Evolutionary conservation across 108 stramenopile genomes (phyloP).

Genomic region (Cafeteria roenbergensis): DNA sequence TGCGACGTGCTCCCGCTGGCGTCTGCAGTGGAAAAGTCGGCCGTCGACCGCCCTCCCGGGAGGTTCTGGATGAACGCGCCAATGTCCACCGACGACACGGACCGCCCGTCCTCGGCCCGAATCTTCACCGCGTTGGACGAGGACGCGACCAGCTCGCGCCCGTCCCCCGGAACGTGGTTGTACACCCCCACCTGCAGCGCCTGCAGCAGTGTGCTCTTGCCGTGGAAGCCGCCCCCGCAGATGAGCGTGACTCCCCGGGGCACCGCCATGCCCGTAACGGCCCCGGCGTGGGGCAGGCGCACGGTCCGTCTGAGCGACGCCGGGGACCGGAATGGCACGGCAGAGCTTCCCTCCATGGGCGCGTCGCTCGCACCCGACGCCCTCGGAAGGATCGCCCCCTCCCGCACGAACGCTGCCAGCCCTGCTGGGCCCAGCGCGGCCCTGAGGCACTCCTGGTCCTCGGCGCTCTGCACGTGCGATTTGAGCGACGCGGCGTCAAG

Average conservation of each 20-base stretch:
- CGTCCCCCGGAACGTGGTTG: slow-evolving; percentile 84
- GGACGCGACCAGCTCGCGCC: slow-evolving; percentile 75
- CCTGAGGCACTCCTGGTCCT: slow-evolving; percentile 69
- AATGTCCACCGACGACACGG: slow-evolving; percentile 66
- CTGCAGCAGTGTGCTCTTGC: slow-evolving; percentile 74
- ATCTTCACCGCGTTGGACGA: slow-evolving; percentile 63
- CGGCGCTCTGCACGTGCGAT: slow-evolving; percentile 59
- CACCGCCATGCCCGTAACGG: slow-evolving; percentile 74
- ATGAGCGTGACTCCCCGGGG: slow-evolving; percentile 76
- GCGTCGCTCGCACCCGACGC: slow-evolving; percentile 64
- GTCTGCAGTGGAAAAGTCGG: slow-evolving; percentile 62
- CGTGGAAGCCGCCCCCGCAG: slow-evolving; percentile 94
- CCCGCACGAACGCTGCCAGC: slow-evolving; percentile 67
- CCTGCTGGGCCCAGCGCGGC: slow-evolving; percentile 44
- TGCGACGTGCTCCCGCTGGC: slow-evolving; percentile 82
- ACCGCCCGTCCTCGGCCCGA: slow-evolving; percentile 81
- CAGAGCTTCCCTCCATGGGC: slow-evolving; percentile 46
- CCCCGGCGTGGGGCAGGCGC: slow-evolving; percentile 42
- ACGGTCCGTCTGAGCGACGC: slow-evolving; percentile 36
- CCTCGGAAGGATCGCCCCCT: slow-evolving; percentile 73
- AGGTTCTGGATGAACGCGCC: slow-evolving; percentile 81
- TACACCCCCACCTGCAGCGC: slow-evolving; percentile 78
- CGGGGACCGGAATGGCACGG: slow-evolving; percentile 55
- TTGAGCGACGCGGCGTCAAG: slow-evolving; percentile 39
- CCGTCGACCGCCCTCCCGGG: slow-evolving; percentile 66